Base-by-base conservation (phyloP, 2,329 filamentous ascomycete genomes). In the Fusarium pseudoanthophilum region DNA sequence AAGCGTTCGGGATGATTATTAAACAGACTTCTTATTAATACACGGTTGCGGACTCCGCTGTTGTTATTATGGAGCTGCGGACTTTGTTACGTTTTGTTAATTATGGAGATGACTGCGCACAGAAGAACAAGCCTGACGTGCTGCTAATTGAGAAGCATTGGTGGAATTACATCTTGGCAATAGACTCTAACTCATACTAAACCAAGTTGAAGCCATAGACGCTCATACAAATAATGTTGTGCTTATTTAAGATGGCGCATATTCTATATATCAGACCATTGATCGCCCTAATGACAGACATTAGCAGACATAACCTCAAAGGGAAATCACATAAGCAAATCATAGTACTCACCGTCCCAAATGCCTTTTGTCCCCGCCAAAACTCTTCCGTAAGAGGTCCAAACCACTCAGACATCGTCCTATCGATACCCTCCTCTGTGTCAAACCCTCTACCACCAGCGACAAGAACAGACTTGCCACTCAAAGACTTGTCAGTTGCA, bases 321-420 rank as follows among this genome's bases (percentile, higher is more conserved):
- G 2, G 1, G 7, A 26, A 2, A 7, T 14, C 1, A 7, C 1
- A n/a, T 0, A 20, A 1, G 2, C 1, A 6, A 15, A 15, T 2
- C 1, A 13, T 28, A 20, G 4, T 20, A 7, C 60, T 34, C 3
- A 63, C 60, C 9, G 40, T 48, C 5, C 60, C 42, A 24, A 63
- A 43, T 10, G 18, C 60, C 9, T 60, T 28, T 60, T 63, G 60
- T 1, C 60, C 42, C 0, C 60, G 55, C n/a, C 28, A 39, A 4
- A 63, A 63, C 2, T 63, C 60, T 11, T 48, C 55, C 1, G 55
- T 48, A 16, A 60, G 16, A n/a, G 40, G 40, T 0, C 60, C 60
- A 34, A 63, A 60, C 60, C 60, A 63, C 11, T 24, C 60, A 2
- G 55, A 32, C 60, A 63, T 63, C 2, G 42, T 48, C 15, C 20